phyloP scores from a whole-genome alignment of 2,329 filamentous ascomycete species.

The Chaetomiaceae sp. region DNA sequence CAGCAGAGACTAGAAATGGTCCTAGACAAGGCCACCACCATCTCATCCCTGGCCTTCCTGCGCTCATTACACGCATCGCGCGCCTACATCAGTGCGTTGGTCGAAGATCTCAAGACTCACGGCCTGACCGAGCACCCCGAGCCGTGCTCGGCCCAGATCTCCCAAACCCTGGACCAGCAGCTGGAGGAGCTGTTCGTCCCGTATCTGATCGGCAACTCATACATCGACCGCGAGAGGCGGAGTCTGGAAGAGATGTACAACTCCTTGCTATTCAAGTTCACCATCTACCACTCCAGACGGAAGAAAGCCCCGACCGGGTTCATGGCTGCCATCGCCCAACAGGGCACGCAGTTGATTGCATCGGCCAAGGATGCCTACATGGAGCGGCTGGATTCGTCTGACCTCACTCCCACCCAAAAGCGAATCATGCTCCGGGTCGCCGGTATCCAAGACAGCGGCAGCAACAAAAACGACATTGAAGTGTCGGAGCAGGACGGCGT shows the following conservation, averaged over 20 bases:
- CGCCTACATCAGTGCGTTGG: constrained; percentile 78
- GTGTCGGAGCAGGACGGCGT: constrained; percentile 85
- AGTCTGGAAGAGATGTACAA: constrained; percentile 79
- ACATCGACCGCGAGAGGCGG: constrained; percentile 65
- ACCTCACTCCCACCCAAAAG: constrained; percentile 83
- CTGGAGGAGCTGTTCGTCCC: constrained; percentile 74
- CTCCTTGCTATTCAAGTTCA: constrained; percentile 92
- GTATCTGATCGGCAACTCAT: constrained; percentile 64
- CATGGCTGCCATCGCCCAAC: constrained; percentile 85
- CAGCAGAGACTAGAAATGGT: constrained; percentile 96
- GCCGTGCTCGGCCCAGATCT: constrained; percentile 78
- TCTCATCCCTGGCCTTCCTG: constrained; percentile 88
- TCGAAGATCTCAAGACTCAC: constrained; percentile 91
- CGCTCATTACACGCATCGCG: constrained; percentile 86
- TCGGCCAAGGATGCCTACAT: constrained; percentile 89
- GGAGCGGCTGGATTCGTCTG: constrained; percentile 80
- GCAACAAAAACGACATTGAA: constrained; percentile 80
- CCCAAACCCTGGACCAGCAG: constrained; percentile 68
- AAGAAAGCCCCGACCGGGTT: constrained; percentile 89
- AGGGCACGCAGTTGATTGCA: constrained; percentile 81
- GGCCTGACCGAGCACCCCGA: constrained; percentile 95
- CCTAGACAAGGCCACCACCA: constrained; percentile 84
- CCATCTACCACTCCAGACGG: constrained; percentile 82
- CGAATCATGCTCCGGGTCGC: constrained; percentile 86
- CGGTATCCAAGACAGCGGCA: constrained; percentile 70